These are phyloP conservation scores for Paecilomyces sp. DNA, from an alignment of 2,329 filamentous ascomycete genomes.

Conservation along the genomic window DNA sequence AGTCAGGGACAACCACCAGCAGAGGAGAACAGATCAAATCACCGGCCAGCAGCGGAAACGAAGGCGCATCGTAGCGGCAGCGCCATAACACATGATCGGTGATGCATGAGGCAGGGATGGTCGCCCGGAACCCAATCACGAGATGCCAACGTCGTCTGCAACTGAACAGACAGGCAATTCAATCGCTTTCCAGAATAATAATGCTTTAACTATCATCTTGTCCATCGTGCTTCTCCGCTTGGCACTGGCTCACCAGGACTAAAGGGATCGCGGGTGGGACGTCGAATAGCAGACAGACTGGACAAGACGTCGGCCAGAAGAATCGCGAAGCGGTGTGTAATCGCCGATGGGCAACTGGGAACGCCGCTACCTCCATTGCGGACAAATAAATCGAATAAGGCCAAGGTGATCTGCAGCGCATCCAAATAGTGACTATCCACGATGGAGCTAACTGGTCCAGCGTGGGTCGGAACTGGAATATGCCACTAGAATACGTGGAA, in stretches of 20 bases:
- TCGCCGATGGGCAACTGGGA: neutral
- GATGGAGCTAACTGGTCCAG: neutral
- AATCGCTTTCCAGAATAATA: neutral
- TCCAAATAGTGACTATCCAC: neutral
- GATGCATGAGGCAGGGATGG: constrained; percentile 2
- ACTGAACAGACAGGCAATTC: neutral
- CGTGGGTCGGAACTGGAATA: neutral
- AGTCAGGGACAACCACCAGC: neutral
- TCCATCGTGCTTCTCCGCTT: neutral
- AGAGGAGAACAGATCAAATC: neutral
- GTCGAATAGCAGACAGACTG: neutral
- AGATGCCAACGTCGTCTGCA: neutral
- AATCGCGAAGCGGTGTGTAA: neutral
- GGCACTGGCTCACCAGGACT: neutral
- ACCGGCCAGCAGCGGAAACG: neutral
- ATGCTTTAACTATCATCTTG: neutral
- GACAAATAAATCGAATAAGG: neutral
- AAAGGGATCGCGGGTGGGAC: neutral
- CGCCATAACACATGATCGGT: constrained; percentile 1
- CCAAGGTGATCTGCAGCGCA: neutral
- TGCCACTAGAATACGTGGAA: neutral
- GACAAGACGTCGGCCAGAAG: neutral
- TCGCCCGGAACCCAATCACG: neutral
- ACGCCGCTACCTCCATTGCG: neutral
- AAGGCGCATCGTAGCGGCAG: neutral